Conservation (phyloP, 345 rosid genomes). For the Gossypium sturtianum region DNA sequence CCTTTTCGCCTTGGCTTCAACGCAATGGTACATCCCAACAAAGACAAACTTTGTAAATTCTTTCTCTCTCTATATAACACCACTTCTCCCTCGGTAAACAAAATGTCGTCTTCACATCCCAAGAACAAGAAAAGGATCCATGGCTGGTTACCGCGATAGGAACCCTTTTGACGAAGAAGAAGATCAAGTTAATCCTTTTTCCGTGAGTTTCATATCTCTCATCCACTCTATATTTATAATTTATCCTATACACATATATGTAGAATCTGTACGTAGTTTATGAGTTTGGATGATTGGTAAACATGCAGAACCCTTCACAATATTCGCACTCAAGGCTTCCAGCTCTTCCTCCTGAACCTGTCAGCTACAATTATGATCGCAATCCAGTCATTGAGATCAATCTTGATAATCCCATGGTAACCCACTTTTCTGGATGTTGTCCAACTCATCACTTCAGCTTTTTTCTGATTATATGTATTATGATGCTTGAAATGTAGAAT, state of each 20-base stretch:
- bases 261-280: neutral
- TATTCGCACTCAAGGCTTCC: constrained; percentile 72
- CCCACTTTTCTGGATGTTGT: constrained; percentile 21
- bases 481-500: constrained; percentile 35
- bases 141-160: constrained; percentile 73
- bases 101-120: neutral
- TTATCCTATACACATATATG: neutral
- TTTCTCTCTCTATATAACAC: neutral
- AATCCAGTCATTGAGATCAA: constrained; percentile 75
- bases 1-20: neutral
- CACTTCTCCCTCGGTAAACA: neutral
- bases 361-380: constrained; percentile 55
- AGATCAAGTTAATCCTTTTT: constrained; percentile 80
- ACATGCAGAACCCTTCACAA: constrained; percentile 54
- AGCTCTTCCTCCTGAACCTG: constrained; percentile 91
- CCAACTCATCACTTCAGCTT: neutral
- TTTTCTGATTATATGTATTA: neutral
- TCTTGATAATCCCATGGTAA: constrained; percentile 42
- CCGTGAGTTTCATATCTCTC: constrained; percentile 41
- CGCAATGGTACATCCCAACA: neutral
- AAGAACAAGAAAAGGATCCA: neutral
- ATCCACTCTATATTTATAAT: neutral
- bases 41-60: neutral
- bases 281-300: neutral
- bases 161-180: constrained; percentile 84